Base-by-base conservation (phyloP, 2,329 filamentous ascomycete species). In the Leptographium procerum region DNA sequence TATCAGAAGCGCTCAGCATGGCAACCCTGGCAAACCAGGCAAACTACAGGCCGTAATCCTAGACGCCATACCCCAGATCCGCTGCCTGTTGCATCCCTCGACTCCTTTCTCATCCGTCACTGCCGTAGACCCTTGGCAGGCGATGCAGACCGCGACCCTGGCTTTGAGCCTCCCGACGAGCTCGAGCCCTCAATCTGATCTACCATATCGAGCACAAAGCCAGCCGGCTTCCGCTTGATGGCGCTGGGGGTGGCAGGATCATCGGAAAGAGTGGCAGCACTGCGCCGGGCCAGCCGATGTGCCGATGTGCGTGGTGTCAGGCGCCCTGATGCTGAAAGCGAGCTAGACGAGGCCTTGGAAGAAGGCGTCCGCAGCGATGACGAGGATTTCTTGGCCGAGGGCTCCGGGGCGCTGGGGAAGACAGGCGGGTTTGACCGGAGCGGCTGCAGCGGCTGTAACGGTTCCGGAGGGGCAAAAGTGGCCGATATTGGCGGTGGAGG, bases 171-270 rank as follows among this genome's bases (percentile, higher is more conserved):
- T 13, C 36, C 22, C 7, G 31, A 36, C 26, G 58, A 47, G 29
- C 56, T 58, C 28, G 59, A 59, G 24, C 55, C 52, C 72, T 84
- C 81, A 60, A 83, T 73, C 60, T 70, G 75, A 64, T 83, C 74
- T 45, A 84, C 79, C 78, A 84, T 81, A 52, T 75, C 72, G 52
- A 80, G 66, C 31, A 84, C 81, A 36, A 60, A 64, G 1, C 62
- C 61, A 10, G 60, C 9, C 43, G 58, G 56, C 58, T 59, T 59
- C 28, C 45, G 54, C 40, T n/a, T 29, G 45, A 61, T 22, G 14
- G 33, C 33, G 26, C 28, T 52, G 48, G 56, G 55, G 4, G 52
- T 55, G 60, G 58, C 19, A 67, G 65, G 62, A 70, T 67, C 34
- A 70, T 67, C 34, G 70, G 62, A 54, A 61, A 64, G 55, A 81